Evolutionary conservation across 768 basidiomycete genomes (phyloP).

Genomic region (Melanogaster broomeanus): DNA sequence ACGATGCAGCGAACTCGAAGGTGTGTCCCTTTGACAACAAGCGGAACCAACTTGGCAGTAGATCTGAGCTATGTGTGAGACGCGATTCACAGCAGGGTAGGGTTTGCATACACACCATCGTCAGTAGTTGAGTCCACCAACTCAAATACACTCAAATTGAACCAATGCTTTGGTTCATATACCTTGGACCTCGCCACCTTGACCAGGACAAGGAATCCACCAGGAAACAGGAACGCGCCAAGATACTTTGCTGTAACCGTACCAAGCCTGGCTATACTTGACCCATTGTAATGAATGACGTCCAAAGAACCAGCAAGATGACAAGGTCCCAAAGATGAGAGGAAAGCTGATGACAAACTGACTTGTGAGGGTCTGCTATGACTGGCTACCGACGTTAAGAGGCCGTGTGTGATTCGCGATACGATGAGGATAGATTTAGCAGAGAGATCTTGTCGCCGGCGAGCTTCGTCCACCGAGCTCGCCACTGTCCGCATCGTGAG

Average conservation of each 20-base stretch:
- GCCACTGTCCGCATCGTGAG: constrained; percentile 78
- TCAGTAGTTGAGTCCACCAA: constrained; percentile 67
- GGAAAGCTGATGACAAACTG: constrained; percentile 52
- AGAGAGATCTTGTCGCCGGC: constrained; percentile 61
- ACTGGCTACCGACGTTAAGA: constrained; percentile 28
- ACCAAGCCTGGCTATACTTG: constrained; percentile 42
- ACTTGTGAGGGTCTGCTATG: constrained; percentile 35
- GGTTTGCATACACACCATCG: constrained; percentile 64
- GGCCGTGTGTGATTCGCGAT: constrained; percentile 57
- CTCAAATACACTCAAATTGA: constrained; percentile 73
- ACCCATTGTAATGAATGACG: constrained; percentile 70
- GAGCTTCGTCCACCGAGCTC: constrained; percentile 78
- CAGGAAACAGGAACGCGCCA: constrained; percentile 85
- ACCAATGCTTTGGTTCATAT: constrained; percentile 91
- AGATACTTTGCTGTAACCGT: constrained; percentile 82
- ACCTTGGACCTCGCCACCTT: constrained; percentile 79
- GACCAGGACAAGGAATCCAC: constrained; percentile 83
- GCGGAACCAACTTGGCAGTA: constrained; percentile 81
- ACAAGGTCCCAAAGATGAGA: constrained; percentile 77
- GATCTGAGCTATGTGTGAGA: constrained; percentile 45
- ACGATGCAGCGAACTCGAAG: constrained; percentile 87
- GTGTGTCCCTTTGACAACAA: constrained; percentile 67
- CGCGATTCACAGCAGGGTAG: neutral
- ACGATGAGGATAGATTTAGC: constrained; percentile 67
- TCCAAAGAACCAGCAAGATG: constrained; percentile 85